Base-by-base conservation (phyloP, 2,329 filamentous ascomycete genomes). In the Triangularia verruculosa region DNA sequence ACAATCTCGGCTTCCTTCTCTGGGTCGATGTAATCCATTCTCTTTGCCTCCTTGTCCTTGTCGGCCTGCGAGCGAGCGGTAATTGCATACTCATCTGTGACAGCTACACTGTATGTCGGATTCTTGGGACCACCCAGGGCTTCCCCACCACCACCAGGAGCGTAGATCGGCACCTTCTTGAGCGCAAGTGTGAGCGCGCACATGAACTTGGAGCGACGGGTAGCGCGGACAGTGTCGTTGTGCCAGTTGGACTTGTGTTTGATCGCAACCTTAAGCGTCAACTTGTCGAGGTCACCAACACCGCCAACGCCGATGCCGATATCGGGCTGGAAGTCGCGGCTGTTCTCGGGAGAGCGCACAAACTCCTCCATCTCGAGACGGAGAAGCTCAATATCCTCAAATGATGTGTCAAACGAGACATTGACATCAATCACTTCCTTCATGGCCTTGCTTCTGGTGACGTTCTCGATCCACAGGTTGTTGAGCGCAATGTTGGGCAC, bases 221-320 rank as follows among this genome's bases (percentile, higher is more conserved):
- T 85, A 17, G 89, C 89, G 47, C 93, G 90, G 47, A 97, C 84
- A 1, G 86, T 83, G 70, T 97, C 94, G 76, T 97, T 93, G 70
- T 92, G 87, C 91, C 91, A 94, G 78, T 94, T 95, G 63, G 89
- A 92, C 79, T 98, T 98, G 82, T 98, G 93, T 72, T 90, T 88
- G 73, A 97, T 93, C 71, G 91, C 89, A 43, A 97, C 83, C 71
- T 88, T 87, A 61, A 99, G 85, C 70, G 90, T 85, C 58, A 98
- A 82, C 79, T 97, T 97, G 77, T 96, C 91, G 80, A 96, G 87
- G 72, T 93, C 89, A 47, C 89, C 90, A 32, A 98, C 87, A 61
- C 91, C 87, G 25, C 86, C 82, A 15, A 97, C 86, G 70, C 92
- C 87, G 63, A 98, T 86, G 65, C 87, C 84, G 59, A 98, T 82